Base-by-base conservation (phyloP, 371 early-diverging fungal genomes). In the Cladochytrium tenue region DNA sequence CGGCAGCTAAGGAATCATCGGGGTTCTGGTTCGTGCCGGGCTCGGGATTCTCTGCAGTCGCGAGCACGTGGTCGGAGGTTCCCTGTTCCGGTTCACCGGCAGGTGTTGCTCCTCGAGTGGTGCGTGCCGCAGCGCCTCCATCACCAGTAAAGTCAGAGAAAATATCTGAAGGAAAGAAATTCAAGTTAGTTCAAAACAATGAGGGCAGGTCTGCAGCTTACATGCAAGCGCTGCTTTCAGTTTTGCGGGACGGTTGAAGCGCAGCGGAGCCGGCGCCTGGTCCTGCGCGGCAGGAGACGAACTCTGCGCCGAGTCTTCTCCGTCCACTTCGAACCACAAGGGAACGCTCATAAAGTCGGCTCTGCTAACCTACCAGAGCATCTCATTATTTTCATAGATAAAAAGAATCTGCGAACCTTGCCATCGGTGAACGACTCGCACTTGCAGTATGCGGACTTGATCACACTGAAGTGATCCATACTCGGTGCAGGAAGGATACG, bases 271-370 rank as follows among this genome's bases (percentile, higher is more conserved):
- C 1, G 60, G 23, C 4, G 7, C 5, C n/a, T 68, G 64, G 25
- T 72, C 69, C 3, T n/a, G 52, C 25, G 25, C 25, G 2, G 34
- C 27, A 25, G 28, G 23, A n/a, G n/a, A n/a, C n/a, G 43, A 7
- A 43, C 20, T 43, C 20, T 20, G 13, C 20, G 43, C 7, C 2
- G 7, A 43, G 20, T 71, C 69, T 20, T 71, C 76, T 7, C 23
- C 27, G 2, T 74, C 76, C n/a, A 76, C 72, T 56, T 79, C 80
- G 64, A 78, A 78, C 82, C 80, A 82, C 2, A 82, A 64, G 23
- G 74, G 62, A 27, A 71, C 60, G 23, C 43, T 30, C 60, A 74
- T n/a, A 61, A 73, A 79, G 57, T 79, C 80, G n/a, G 56, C 30
- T 34, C 57, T 63, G 25, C 51, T 64, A 15, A 79, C 65, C 72